Percentiles rank a stretch among this genome's conserved stretches.
These are phyloP conservation scores for Globisporangium sylvaticum DNA, from an alignment of 352 stramenopile genomes.

Conservation along the genomic window DNA sequence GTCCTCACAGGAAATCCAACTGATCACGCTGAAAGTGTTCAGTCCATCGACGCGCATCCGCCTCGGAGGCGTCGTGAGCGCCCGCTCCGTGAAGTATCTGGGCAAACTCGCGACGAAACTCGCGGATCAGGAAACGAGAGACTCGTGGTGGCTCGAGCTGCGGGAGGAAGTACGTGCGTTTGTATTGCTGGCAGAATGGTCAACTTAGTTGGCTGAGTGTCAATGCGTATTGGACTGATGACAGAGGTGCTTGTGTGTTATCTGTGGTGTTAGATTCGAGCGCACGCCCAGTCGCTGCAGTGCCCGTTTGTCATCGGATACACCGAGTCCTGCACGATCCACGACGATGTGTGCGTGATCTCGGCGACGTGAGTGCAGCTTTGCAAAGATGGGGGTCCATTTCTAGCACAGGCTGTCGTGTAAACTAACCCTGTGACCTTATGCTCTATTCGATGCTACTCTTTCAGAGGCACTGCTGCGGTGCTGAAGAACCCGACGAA, in stretches of 20 bases:
- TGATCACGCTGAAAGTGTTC: constrained; percentile 94
- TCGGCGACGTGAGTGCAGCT: constrained; percentile 86
- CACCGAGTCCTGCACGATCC: constrained; percentile 94
- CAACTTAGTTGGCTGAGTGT: not conserved
- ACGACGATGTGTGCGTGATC: constrained; percentile 97
- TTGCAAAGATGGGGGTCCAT: too few relatives aligned
- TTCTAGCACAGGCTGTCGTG: too few relatives aligned
- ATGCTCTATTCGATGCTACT: not conserved
- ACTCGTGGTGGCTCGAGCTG: constrained; percentile 97
- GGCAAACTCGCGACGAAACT: constrained; percentile 93
- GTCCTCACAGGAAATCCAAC: constrained; percentile 84
- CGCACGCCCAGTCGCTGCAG: constrained; percentile 94
- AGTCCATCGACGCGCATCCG: constrained; percentile 71
- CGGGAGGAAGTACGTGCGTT: constrained; percentile 87
- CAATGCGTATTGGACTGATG: not conserved
- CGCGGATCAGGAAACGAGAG: constrained; percentile 95
- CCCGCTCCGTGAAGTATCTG: constrained; percentile 87
- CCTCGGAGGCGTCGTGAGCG: constrained; percentile 82
- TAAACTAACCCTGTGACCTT: not conserved
- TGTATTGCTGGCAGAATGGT: not conserved
- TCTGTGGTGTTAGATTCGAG: constrained; percentile 82
- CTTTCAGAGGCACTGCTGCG: constrained; percentile 59
- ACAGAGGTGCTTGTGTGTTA: not conserved
- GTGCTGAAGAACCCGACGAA: constrained; percentile 70
- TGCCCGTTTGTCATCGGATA: constrained; percentile 97